Evolutionary conservation across 1,284 basidiomycete species (phyloP), one percentile per base, ranked within the genome.

Genomic region (Phylloboletellus chloephorus): DNA sequence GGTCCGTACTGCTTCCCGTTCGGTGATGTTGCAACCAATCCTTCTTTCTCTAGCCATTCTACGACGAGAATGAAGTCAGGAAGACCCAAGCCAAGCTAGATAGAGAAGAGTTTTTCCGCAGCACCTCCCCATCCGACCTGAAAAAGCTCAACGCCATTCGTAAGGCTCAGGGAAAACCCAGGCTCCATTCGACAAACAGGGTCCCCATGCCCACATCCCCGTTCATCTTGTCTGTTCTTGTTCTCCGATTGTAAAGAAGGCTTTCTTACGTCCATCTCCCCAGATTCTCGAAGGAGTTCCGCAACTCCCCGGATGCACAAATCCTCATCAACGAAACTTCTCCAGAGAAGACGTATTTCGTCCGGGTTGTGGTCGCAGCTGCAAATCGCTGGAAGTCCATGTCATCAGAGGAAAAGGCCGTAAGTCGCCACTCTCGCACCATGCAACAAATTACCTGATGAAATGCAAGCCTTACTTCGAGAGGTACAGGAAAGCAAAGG

Each of bases 261-360:
- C 4, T 7, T 22, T 1, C 32, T 33, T 3, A 9, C 2, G 10
- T 21, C n/a, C n/a, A 11, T 32, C 22, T 17, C 3, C 3, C 12
- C 36, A 64, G 58, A 28, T 60, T 62, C 35, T 29, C 41, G 2
- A 39, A 25, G 13, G 44, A 61, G 8, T 63, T 60, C 46, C 60
- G 62, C 9, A 15, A 29, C 6, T 37, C 26, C 15, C 6, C 40
- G 26, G 62, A 63, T 2, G 50, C 39, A 11, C 38, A 38, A 12
- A 36, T 41, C 7, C 15, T 58, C 24, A 43, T 57, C 16, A 37
- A 37, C 3, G 41, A 42, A 32, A 45, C 26, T 8, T 19, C 34
- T 20, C 22, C 36, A 29, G 41, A 40, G 7, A 44, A 44, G 16
- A 43, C 2, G 0, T 26, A 34, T 10, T 3, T 2, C 8, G 31